Percentiles rank a stretch among this genome's conserved stretches.
phyloP scores from a whole-genome alignment of 2,329 filamentous ascomycete species.

The Fusarium pilosicola region DNA sequence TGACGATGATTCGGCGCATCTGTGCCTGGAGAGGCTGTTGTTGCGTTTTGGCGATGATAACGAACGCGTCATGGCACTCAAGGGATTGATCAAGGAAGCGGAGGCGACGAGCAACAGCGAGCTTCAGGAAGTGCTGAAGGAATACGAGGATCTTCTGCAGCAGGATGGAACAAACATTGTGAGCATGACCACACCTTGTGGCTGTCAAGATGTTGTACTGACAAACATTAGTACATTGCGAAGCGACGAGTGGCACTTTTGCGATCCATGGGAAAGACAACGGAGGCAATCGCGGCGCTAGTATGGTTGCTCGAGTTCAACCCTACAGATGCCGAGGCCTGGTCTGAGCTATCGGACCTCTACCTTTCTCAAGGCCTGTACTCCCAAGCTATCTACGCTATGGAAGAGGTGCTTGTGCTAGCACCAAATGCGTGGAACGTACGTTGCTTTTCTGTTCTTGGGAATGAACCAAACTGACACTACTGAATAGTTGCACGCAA shows the following conservation, averaged over 20 bases:
- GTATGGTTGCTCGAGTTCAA: constrained; percentile 81
- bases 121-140: constrained; percentile 75
- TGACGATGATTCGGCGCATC: constrained; percentile 80
- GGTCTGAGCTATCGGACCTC: constrained; percentile 89
- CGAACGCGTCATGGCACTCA: constrained; percentile 85
- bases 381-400: constrained; percentile 83
- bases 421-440: constrained; percentile 96
- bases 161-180: constrained; percentile 84
- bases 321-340: constrained; percentile 91
- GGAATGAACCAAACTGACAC: constrained; percentile 33
- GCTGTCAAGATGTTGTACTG: constrained; percentile 23
- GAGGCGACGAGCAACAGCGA: constrained; percentile 73
- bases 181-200: constrained; percentile 45
- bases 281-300: constrained; percentile 80
- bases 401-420: constrained; percentile 90
- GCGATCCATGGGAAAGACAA: constrained; percentile 73
- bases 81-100: constrained; percentile 86
- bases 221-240: constrained; percentile 73
- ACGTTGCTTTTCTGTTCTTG: constrained; percentile 48
- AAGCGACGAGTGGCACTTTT: constrained; percentile 87
- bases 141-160: constrained; percentile 80
- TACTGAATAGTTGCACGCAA: constrained; percentile 78
- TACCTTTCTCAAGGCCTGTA: constrained; percentile 84
- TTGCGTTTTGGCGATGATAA: constrained; percentile 85
- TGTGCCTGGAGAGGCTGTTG: constrained; percentile 79